A percentile compares a stretch with the other conserved stretches of the same genome.
phyloP scores from a whole-genome alignment of 2,329 filamentous ascomycete genomes.

The Colletotrichum sp. region DNA sequence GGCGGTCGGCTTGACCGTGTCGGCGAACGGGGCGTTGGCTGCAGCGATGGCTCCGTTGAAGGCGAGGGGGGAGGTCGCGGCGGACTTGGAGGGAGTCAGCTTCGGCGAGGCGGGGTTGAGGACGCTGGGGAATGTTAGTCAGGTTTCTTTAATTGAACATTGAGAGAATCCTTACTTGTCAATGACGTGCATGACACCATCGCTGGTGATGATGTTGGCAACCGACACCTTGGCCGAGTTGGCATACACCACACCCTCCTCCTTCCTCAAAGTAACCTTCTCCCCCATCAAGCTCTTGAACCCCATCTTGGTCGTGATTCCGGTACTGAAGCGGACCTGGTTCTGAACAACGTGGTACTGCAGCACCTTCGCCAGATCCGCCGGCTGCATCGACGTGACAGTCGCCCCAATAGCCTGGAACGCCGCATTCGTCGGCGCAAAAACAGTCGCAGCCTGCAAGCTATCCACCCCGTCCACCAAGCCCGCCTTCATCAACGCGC shows the following conservation, averaged over 20 bases:
- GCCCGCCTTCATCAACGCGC: conserved; percentile 39
- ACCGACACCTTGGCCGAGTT: conserved; percentile 57
- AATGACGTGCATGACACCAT: conserved; percentile 63
- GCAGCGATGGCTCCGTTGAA: conserved; percentile 58
- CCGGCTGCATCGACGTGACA: conserved; percentile 48
- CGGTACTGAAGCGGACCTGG: conserved; percentile 38
- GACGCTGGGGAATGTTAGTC: conserved; percentile 28
- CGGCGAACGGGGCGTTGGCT: conserved; percentile 58
- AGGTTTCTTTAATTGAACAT: no score
- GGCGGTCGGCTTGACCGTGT: conserved; percentile 42
- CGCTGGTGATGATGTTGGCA: conserved; percentile 58
- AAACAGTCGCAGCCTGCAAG: conserved; percentile 53
- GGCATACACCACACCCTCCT: conserved; percentile 49
- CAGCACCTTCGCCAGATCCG: conserved; percentile 58
- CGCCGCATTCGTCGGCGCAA: conserved; percentile 65
- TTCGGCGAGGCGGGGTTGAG: conserved; percentile 37
- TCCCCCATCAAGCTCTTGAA: conserved; percentile 33
- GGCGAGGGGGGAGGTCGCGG: conserved; percentile 52
- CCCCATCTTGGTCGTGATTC: conserved; percentile 17
- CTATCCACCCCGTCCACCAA: conserved; percentile 45
- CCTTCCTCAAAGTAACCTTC: conserved; percentile 42
- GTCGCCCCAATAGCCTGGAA: conserved; percentile 62
- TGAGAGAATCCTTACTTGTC: conserved; percentile 50
- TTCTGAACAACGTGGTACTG: conserved; percentile 68
- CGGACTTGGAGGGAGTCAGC: conserved; percentile 32